Evolutionary conservation across 306 rosid species (phyloP), one percentile per base, ranked within the genome.

Genomic region (Lotus japonicus): DNA sequence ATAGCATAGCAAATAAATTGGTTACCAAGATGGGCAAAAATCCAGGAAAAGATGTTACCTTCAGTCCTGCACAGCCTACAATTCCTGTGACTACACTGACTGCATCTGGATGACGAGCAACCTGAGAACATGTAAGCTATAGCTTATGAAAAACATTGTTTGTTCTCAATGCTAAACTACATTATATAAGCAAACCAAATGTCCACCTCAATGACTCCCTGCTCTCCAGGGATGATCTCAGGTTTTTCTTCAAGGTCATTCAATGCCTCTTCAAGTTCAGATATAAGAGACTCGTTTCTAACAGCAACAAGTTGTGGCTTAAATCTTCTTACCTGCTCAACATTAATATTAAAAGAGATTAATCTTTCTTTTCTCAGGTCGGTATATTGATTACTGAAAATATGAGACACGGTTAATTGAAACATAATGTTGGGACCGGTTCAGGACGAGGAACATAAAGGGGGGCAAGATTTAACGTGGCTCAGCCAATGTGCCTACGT

Each of bases 101-200:
- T 0, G 97, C 97, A 70, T 94, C 99, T 12, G 99, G 96, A 85
- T 94, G 97, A 53, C 99, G 88, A 35, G 99, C 97, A 72, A 90
- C 99, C 99, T 94, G 82, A 79, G 42, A 84, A 83, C 19, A 68
- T 17, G 26, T 43, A 64, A 72, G 73, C 58, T 51, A 61, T 57
- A 56, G 49, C 76, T 46, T 57, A 31, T 18, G 63, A 73, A 55
- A 45, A 26, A 68, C 33, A 31, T 56, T 38, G 58, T 44, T 55
- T 23, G 48, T 50, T 68, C 39, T 64, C 72, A 41, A 59, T 71
- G 58, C 17, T 50, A 35, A 67, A 70, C 17, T 61, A 60, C 11
- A 7, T 11, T 58, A 48, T 18, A 61, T 26, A 44, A 65, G 49
- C 50, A 8, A 70, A 60, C 39, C 36, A 60, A 51, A 81, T 31